Percentiles rank a stretch among this genome's conserved stretches.
These are phyloP conservation scores for Eimeria sp. DNA, from an alignment of 169 alveolate genomes.

Conservation along the genomic window DNA sequence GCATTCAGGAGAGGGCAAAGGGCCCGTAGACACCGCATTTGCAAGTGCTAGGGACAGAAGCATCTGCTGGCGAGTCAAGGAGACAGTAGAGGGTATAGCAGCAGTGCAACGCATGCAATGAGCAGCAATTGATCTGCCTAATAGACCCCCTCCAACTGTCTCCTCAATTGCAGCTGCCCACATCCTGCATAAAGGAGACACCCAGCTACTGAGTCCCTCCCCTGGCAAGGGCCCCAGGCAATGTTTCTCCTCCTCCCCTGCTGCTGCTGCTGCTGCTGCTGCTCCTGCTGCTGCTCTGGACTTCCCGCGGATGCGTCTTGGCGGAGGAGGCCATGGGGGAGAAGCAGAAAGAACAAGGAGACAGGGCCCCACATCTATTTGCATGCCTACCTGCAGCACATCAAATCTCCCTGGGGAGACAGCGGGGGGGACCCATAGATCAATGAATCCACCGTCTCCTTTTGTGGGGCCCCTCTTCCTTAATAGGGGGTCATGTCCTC, in stretches of 20 bases:
- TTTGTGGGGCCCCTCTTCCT: background rate
- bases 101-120: conserved; percentile 38
- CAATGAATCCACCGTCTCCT: conserved; percentile 6
- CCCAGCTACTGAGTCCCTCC: conserved; percentile 8
- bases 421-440: conserved; percentile 28
- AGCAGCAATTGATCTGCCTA: background rate
- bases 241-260: background rate
- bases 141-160: background rate
- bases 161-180: conserved; percentile 24
- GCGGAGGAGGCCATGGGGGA: background rate
- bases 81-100: background rate
- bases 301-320: background rate
- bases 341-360: background rate
- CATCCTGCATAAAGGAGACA: background rate
- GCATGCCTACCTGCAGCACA: conserved; percentile 34
- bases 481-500: background rate
- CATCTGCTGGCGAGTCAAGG: conserved; percentile 14
- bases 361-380: conserved; percentile 27
- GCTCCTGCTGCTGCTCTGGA: background rate
- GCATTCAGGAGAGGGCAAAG: background rate
- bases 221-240: conserved; percentile 28
- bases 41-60: conserved; percentile 19
- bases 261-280: background rate
- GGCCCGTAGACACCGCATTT: background rate
- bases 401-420: conserved; percentile 20